Conservation (phyloP, 345 rosid genomes). For the Eutrema heterophyllum region DNA sequence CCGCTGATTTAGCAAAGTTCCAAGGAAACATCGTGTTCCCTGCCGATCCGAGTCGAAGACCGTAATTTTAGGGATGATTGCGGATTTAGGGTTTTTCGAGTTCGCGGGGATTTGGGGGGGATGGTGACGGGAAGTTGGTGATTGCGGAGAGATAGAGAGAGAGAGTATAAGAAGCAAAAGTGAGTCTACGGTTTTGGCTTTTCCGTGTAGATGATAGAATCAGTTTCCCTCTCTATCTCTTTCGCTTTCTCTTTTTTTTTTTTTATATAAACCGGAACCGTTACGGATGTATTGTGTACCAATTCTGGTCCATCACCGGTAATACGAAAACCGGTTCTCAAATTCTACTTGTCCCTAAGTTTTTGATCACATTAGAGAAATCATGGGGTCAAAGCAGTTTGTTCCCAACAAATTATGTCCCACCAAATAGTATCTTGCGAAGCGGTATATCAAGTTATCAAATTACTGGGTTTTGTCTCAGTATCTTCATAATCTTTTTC, state of each 20-base stretch:
- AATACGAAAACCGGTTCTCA: background rate
- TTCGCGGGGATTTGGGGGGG: constrained; percentile 16
- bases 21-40: constrained; percentile 33
- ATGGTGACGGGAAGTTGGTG: constrained; percentile 16
- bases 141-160: constrained; percentile 12
- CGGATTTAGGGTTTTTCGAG: constrained; percentile 13
- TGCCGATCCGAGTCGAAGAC: background rate
- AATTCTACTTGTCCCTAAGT: background rate
- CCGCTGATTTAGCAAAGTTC: constrained; percentile 70
- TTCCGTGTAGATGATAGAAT: constrained; percentile 19
- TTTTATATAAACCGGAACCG: background rate
- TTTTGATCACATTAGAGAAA: too few relatives aligned
- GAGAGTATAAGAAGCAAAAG: constrained; percentile 11
- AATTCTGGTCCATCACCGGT: background rate
- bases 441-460: too few relatives aligned
- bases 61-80: background rate
- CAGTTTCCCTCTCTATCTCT: constrained; percentile 1
- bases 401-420: too few relatives aligned
- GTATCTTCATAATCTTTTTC: constrained; percentile 40
- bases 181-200: constrained; percentile 4
- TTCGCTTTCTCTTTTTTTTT: too few relatives aligned
- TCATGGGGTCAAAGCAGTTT: too few relatives aligned
- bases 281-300: background rate
- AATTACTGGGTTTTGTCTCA: too few relatives aligned
- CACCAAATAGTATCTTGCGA: too few relatives aligned